Evolutionary conservation across 2,329 filamentous ascomycete species (phyloP), one percentile per base, ranked within the genome.

Genomic region (Paracoccidioides brasiliensis): DNA sequence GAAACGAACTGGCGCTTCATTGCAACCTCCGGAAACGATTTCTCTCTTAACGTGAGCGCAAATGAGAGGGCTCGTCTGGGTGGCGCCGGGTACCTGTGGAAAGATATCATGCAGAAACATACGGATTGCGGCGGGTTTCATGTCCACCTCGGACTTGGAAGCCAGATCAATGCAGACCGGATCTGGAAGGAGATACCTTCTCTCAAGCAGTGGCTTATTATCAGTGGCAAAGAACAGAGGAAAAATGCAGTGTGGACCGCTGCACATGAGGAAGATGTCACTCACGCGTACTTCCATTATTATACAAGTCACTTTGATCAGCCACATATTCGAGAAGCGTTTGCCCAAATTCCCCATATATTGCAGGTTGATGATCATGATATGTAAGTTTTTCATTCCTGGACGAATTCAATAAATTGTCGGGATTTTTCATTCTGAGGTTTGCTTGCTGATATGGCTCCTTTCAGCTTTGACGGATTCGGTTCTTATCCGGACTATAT

Each of bases 291-390:
- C 74, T 98, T 98, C 71, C 93, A 98, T 70, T 98, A 95, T 70
- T 98, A 98, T 69, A 95, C 90, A 1, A 95, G 90, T 63, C 91
- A 97, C 70, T 97, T 98, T 68, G 93, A 98, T 67, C 93, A 98
- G 71, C 90, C 91, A 5, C 91, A 94, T 70, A 71, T 98, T 61
- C 79, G 93, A 58, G 93, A 98, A 71, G 90, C 91, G 0, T 98
- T 95, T 75, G 93, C 93, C 28, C 93, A 98, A 73, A 96, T 98
- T 59, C 93, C 93, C 43, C 90, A 96, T 66, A 77, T 98, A 54
- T 78, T 94, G 64, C 89, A 94, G 67, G 83, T 98, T 54, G 90
- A 98, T 66, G 93, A 97, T 65, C 93, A 97, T 70, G 93, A 98
- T 63, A 96, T 98, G 89, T 95, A 77, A 83, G 89, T 82, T 52